Evolutionary conservation across 495 filamentous ascomycete genomes (phyloP).

Genomic region (Aeminium ludgeri): DNA sequence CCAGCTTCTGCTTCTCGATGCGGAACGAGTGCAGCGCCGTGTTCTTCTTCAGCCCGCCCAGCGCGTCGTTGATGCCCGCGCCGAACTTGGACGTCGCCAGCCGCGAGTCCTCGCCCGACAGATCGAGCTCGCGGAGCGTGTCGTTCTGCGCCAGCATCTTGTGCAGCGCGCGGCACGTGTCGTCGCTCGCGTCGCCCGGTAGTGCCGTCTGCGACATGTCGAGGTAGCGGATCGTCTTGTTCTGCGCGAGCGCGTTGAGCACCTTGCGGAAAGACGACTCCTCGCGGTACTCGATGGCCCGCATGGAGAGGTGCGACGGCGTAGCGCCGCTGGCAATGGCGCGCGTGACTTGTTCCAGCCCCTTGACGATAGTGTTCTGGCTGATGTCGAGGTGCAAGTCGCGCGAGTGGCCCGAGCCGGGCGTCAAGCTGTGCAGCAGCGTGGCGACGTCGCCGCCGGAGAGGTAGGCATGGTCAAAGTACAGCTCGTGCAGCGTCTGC

Average conservation of each 20-base stretch:
- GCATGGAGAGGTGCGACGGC: constrained; percentile 59
- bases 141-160: constrained; percentile 62
- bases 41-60: constrained; percentile 63
- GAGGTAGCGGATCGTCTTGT: constrained; percentile 58
- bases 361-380: constrained; percentile 62
- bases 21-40: constrained; percentile 54
- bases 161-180: constrained; percentile 58
- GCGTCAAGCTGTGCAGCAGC: constrained; percentile 57
- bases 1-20: constrained; percentile 43
- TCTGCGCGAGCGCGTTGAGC: constrained; percentile 50
- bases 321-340: constrained; percentile 47
- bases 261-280: constrained; percentile 62
- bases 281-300: constrained; percentile 70
- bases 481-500: constrained; percentile 45
- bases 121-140: constrained; percentile 60
- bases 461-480: constrained; percentile 64
- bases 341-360: constrained; percentile 50
- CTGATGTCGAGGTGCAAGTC: constrained; percentile 65
- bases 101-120: constrained; percentile 79
- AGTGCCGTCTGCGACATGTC: constrained; percentile 80
- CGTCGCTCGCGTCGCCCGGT: constrained; percentile 55
- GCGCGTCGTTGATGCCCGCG: constrained; percentile 58
- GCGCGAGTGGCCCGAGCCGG: constrained; percentile 33
- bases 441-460: constrained; percentile 61
- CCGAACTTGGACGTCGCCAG: constrained; percentile 76